Conservation (phyloP, 805 yeast species). For the Naumovozyma dairenensis region DNA sequence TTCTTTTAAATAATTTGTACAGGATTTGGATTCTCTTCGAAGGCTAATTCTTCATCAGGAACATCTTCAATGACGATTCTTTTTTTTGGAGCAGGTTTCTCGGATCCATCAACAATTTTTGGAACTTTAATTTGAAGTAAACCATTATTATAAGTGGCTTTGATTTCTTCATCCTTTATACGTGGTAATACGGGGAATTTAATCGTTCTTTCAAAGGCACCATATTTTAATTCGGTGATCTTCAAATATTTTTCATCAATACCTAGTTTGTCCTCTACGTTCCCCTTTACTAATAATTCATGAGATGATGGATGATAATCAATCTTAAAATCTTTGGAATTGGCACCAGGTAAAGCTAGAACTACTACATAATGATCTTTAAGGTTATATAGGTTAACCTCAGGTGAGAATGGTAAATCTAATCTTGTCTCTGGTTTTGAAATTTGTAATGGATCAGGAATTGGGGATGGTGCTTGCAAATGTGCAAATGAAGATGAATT, state of each 20-base stretch:
- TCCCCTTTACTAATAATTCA: conserved; percentile 45
- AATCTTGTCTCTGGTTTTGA: conserved; percentile 36
- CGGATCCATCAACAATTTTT: conserved; percentile 29
- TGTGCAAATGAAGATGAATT: conserved; percentile 13
- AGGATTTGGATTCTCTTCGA: conserved; percentile 40
- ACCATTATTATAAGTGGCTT: conserved; percentile 46
- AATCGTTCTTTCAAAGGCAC: conserved; percentile 47
- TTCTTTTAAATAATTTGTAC: conserved; percentile 33
- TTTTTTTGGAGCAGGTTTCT: conserved; percentile 33
- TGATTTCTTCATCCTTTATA: conserved; percentile 43
- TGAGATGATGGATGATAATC: conserved; percentile 51
- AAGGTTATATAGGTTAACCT: conserved; percentile 47
- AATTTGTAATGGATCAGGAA: conserved; percentile 35
- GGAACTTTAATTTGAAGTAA: conserved; percentile 44
- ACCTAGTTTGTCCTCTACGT: conserved; percentile 32
- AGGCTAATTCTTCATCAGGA: conserved; percentile 39
- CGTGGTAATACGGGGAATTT: conserved; percentile 46
- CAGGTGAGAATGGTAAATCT: conserved; percentile 46
- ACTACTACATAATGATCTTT: conserved; percentile 38
- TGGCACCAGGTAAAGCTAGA: conserved; percentile 51
- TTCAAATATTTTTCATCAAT: conserved; percentile 33
- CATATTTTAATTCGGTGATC: conserved; percentile 46
- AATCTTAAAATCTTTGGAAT: conserved; percentile 41
- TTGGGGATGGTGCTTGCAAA: conserved; percentile 24
- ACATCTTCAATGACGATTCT: conserved; percentile 39